Conservation (phyloP, 2,329 filamentous ascomycete species). For the Pseudogymnoascus sp. region DNA sequence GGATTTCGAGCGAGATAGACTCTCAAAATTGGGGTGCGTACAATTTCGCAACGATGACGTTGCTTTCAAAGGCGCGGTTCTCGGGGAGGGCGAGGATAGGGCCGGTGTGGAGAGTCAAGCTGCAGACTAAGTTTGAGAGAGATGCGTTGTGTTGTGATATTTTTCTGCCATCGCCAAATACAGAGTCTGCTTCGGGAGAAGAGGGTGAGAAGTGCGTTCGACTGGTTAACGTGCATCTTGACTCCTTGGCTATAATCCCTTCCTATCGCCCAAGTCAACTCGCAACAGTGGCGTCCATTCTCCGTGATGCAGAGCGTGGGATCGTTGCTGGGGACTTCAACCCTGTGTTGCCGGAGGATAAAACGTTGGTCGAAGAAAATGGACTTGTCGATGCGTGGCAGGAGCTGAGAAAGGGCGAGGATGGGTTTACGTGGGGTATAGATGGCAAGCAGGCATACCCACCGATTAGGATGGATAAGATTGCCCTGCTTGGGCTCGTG, state of each 20-base stretch:
- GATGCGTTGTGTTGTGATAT: slow-evolving; percentile 34
- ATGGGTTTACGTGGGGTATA: slow-evolving; percentile 34
- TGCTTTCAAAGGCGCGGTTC: slow-evolving; percentile 27
- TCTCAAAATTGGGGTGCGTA: slow-evolving; percentile 19
- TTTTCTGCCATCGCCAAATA: slow-evolving; percentile 15
- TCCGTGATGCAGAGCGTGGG: slow-evolving; percentile 25
- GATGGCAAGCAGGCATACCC: slow-evolving; percentile 29
- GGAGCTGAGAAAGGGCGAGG: slow-evolving; percentile 23
- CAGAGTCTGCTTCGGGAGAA: background rate
- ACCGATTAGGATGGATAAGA: slow-evolving; percentile 32
- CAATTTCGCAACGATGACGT: slow-evolving; percentile 25
- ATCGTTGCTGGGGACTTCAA: slow-evolving; percentile 37
- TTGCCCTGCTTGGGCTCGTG: slow-evolving; percentile 28
- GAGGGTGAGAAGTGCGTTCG: slow-evolving; percentile 17
- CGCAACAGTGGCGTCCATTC: slow-evolving; percentile 21
- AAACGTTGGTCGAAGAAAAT: slow-evolving; percentile 26
- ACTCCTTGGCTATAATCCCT: slow-evolving; percentile 28
- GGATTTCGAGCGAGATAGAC: slow-evolving; percentile 29
- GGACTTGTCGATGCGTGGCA: slow-evolving; percentile 32
- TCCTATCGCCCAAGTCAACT: slow-evolving; percentile 29
- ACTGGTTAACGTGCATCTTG: slow-evolving; percentile 35
- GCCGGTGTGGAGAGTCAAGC: slow-evolving; percentile 28
- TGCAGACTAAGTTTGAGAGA: slow-evolving; percentile 27
- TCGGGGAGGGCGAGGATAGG: slow-evolving; percentile 19
- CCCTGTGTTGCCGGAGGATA: slow-evolving; percentile 31